Conservation (phyloP, 2,329 filamentous ascomycete genomes). For the Microdochium trichocladiopsis region DNA sequence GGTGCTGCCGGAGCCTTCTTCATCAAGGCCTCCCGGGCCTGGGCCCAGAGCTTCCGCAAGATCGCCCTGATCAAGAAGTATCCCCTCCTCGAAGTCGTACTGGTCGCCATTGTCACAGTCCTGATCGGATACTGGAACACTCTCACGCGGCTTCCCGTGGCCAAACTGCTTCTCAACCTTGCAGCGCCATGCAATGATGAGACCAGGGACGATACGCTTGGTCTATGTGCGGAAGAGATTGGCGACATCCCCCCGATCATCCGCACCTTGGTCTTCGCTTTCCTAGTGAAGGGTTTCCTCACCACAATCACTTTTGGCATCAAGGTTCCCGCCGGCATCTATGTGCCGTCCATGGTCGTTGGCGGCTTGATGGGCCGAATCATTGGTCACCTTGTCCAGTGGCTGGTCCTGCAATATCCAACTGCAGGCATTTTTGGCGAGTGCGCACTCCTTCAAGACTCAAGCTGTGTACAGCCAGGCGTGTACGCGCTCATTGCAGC, state of each 20-base stretch:
- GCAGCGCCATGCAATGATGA: constrained; percentile 79
- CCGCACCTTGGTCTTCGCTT: constrained; percentile 64
- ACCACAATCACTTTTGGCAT: constrained; percentile 92
- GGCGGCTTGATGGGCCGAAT: constrained; percentile 86
- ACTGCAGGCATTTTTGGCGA: constrained; percentile 65
- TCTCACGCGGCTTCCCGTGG: constrained; percentile 82
- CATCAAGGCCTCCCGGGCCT: constrained; percentile 88
- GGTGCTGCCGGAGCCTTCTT: constrained; percentile 84
- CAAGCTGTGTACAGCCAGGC: constrained; percentile 89
- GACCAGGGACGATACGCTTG: constrained; percentile 54
- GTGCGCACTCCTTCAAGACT: constrained; percentile 64
- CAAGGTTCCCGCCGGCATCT: constrained; percentile 95
- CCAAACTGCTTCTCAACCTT: constrained; percentile 83
- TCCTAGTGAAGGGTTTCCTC: constrained; percentile 82
- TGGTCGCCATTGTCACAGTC: constrained; percentile 82
- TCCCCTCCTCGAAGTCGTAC: constrained; percentile 78
- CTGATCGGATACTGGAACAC: constrained; percentile 89
- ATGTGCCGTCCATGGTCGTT: constrained; percentile 97
- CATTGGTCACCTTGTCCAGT: constrained; percentile 80
- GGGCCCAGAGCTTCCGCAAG: constrained; percentile 83
- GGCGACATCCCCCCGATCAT: constrained; percentile 78
- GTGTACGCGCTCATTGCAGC: constrained; percentile 93
- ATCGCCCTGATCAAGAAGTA: constrained; percentile 73
- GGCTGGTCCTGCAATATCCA: constrained; percentile 67
- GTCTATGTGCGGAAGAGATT: constrained; percentile 66